These are phyloP conservation scores for Pseudocercospora musae DNA, from an alignment of 2,329 filamentous ascomycete species.

Conservation along the genomic window DNA sequence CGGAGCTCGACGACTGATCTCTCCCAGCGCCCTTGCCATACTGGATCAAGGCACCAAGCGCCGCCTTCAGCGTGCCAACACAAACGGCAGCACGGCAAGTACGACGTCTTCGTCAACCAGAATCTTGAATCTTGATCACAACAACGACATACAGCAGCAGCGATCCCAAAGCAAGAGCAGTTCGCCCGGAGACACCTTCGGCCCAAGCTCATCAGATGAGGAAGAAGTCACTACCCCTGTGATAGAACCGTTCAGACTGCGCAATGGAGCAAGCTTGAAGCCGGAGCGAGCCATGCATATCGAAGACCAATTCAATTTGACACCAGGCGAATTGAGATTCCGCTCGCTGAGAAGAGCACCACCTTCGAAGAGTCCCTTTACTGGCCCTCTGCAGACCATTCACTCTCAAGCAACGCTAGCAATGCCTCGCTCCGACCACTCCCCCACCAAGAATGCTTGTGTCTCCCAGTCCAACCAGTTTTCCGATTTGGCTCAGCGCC, in stretches of 20 bases:
- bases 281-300: neutral
- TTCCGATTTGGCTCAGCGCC: neutral
- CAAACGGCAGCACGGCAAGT: constrained; percentile 18
- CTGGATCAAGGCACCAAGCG: constrained; percentile 29
- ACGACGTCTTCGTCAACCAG: constrained; percentile 8
- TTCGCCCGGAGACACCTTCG: constrained; percentile 24
- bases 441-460: neutral
- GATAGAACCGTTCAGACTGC: constrained; percentile 7
- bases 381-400: constrained; percentile 28
- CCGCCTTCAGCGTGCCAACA: constrained; percentile 21
- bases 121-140: neutral
- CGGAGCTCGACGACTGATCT: constrained; percentile 5
- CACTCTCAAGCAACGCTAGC: constrained; percentile 25
- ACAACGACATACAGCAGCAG: neutral
- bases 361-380: constrained; percentile 29
- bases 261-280: neutral
- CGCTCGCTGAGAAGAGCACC: constrained; percentile 2
- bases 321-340: constrained; percentile 2
- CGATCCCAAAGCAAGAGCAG: constrained; percentile 20
- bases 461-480: neutral
- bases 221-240: constrained; percentile 27
- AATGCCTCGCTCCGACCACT: neutral
- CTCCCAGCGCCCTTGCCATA: constrained; percentile 25
- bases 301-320: neutral
- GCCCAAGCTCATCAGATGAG: constrained; percentile 23